phyloP scores from a whole-genome alignment of 2,329 filamentous ascomycete species.

The Curvularia hawaiiensis region DNA sequence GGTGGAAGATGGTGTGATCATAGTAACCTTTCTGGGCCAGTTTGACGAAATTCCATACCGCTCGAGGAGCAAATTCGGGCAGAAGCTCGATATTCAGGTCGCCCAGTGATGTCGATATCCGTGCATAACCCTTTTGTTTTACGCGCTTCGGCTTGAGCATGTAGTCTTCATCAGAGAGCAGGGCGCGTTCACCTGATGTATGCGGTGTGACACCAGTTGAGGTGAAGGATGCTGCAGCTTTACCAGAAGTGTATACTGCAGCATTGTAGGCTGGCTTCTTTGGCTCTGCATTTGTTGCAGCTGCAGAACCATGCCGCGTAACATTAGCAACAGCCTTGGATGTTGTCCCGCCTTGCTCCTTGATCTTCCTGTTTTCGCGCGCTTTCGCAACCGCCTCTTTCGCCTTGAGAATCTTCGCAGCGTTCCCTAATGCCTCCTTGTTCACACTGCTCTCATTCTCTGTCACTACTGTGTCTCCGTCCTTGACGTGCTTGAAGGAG shows the following conservation, averaged over 20 bases:
- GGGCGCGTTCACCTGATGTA: conserved; percentile 83
- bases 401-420: conserved; percentile 83
- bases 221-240: conserved; percentile 91
- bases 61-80: conserved; percentile 87
- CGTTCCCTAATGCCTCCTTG: conserved; percentile 75
- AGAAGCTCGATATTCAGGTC: conserved; percentile 87
- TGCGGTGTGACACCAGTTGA: conserved; percentile 92
- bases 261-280: conserved; percentile 70
- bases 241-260: conserved; percentile 86
- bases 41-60: conserved; percentile 96
- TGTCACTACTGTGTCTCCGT: conserved; percentile 78
- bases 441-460: conserved; percentile 76
- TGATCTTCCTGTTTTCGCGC: conserved; percentile 68
- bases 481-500: conserved; percentile 86
- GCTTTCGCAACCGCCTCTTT: conserved; percentile 94
- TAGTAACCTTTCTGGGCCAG: conserved; percentile 92
- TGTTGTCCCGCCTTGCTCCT: conserved; percentile 35
- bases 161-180: conserved; percentile 92
- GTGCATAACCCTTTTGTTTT: conserved; percentile 88
- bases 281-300: conserved; percentile 35
- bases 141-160: conserved; percentile 91
- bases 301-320: conserved; percentile 27
- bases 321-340: conserved; percentile 28
- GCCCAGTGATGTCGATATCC: conserved; percentile 85
- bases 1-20: conserved; percentile 80